Evolutionary conservation across 768 basidiomycete species (phyloP).

Genomic region (Lepiota brunneoincarnata): DNA sequence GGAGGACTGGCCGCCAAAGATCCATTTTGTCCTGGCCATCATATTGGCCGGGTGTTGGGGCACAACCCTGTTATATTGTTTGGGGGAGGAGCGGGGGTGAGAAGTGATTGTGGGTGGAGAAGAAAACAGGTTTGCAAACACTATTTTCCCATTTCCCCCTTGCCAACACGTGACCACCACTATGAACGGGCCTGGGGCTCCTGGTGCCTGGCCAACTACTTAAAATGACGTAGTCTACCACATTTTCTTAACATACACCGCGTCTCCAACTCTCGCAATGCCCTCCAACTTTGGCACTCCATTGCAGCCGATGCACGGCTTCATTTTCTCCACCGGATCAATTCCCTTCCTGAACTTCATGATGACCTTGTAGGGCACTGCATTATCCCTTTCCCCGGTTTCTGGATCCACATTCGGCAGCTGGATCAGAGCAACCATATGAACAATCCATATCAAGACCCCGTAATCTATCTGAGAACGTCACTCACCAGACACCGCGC

Average conservation of each 20-base stretch:
- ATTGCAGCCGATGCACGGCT: constrained; percentile 69
- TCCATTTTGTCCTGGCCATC: constrained; percentile 40
- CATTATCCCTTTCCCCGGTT: constrained; percentile 63
- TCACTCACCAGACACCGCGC: constrained; percentile 65
- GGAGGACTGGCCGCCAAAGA: constrained; percentile 27
- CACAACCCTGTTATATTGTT: too few relatives aligned
- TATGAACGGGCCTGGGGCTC: too few relatives aligned
- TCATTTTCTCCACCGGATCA: constrained; percentile 44
- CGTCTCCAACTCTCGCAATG: constrained; percentile 58
- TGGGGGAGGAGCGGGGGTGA: not conserved
- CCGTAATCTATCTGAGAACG: not conserved
- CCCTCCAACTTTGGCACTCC: constrained; percentile 51
- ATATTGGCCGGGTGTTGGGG: constrained; percentile 11
- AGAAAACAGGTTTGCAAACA: constrained; percentile 12
- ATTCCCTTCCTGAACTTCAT: constrained; percentile 70
- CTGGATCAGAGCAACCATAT: constrained; percentile 30
- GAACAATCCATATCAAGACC: not conserved
- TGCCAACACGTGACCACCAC: constrained; percentile 16
- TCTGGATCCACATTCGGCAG: constrained; percentile 69
- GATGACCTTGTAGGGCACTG: constrained; percentile 73
- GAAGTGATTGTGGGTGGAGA: constrained; percentile 12
- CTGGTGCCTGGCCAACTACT: not conserved
- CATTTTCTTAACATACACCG: constrained; percentile 47
- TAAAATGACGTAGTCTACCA: constrained; percentile 5
- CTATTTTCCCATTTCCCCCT: constrained; percentile 11